Conservation (phyloP, 2,329 filamentous ascomycete species). For the Pseudopithomyces chartarum region DNA sequence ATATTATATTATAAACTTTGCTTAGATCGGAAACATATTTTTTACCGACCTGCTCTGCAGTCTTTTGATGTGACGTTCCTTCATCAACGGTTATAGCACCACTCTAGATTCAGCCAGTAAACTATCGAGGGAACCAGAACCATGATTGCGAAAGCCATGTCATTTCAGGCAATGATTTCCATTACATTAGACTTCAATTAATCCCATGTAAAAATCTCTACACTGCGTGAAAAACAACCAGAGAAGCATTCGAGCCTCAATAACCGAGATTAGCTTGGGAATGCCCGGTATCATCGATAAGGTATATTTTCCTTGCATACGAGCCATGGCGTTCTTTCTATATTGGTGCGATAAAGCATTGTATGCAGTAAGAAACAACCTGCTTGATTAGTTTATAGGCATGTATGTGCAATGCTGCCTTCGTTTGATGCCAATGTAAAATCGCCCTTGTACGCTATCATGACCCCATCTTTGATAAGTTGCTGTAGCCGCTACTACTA, state of each 20-base stretch:
- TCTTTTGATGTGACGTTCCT: too few species aligned
- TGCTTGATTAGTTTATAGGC: slow-evolving; percentile 55
- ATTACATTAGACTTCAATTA: not conserved
- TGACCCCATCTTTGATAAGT: slow-evolving; percentile 1
- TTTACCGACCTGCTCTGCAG: too few species aligned
- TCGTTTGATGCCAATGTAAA: slow-evolving; percentile 15
- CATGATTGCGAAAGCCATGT: too few species aligned
- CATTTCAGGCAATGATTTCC: too few species aligned
- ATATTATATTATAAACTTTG: too few species aligned
- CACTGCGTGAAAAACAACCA: slow-evolving; percentile 27
- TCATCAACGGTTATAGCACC: too few species aligned
- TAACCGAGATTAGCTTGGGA: slow-evolving; percentile 38
- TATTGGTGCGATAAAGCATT: slow-evolving; percentile 56
- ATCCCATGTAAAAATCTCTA: not conserved
- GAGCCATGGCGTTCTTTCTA: slow-evolving; percentile 55
- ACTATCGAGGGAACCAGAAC: too few species aligned
- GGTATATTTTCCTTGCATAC: slow-evolving; percentile 48
- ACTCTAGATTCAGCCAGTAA: too few species aligned
- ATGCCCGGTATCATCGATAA: slow-evolving; percentile 51
- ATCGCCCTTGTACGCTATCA: slow-evolving; percentile 20
- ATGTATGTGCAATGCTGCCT: slow-evolving; percentile 50
- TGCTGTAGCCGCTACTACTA: slow-evolving; percentile 2
- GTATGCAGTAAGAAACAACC: slow-evolving; percentile 57
- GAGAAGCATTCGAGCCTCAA: not conserved
- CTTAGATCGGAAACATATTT: too few species aligned